Evolutionary conservation across 2,329 filamentous ascomycete genomes (phyloP).

Genomic region (Hypoxylon sp.): DNA sequence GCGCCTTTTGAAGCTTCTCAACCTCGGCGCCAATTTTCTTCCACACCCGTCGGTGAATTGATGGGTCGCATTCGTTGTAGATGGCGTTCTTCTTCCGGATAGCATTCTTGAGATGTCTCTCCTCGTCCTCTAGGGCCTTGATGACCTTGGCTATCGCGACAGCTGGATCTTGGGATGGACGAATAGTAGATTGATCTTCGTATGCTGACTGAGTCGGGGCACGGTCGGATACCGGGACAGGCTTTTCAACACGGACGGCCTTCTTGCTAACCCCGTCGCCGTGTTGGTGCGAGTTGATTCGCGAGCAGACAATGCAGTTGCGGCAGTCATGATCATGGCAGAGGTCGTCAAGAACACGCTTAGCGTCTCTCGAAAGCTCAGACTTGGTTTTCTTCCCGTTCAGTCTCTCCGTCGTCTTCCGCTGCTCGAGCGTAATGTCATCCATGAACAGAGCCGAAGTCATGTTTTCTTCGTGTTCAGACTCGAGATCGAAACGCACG

Average conservation of each 20-base stretch:
- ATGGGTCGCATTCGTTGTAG: constrained; percentile 73
- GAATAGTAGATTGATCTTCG: constrained; percentile 66
- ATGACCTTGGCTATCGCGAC: constrained; percentile 82
- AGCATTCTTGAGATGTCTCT: constrained; percentile 76
- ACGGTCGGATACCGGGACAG: constrained; percentile 71
- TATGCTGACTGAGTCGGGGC: constrained; percentile 52
- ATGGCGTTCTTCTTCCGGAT: constrained; percentile 67
- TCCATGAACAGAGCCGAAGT: constrained; percentile 66
- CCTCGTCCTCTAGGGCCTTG: constrained; percentile 81
- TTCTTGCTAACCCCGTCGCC: constrained; percentile 56
- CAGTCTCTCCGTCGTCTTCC: constrained; percentile 42
- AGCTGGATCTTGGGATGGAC: constrained; percentile 73
- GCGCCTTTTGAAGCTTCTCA: constrained; percentile 64
- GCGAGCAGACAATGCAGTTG: constrained; percentile 66
- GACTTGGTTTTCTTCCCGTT: constrained; percentile 47
- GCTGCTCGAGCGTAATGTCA: constrained; percentile 61
- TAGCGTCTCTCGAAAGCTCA: constrained; percentile 60
- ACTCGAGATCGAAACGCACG: constrained; percentile 41
- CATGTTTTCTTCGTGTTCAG: constrained; percentile 59
- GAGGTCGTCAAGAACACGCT: constrained; percentile 60
- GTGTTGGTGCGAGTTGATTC: constrained; percentile 54
- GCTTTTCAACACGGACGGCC: constrained; percentile 66
- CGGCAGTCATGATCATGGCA: constrained; percentile 60
- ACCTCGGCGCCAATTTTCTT: constrained; percentile 68
- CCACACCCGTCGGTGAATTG: constrained; percentile 70